Base-by-base conservation (phyloP, 1,284 basidiomycete species). In the Tylopilus sp. region DNA sequence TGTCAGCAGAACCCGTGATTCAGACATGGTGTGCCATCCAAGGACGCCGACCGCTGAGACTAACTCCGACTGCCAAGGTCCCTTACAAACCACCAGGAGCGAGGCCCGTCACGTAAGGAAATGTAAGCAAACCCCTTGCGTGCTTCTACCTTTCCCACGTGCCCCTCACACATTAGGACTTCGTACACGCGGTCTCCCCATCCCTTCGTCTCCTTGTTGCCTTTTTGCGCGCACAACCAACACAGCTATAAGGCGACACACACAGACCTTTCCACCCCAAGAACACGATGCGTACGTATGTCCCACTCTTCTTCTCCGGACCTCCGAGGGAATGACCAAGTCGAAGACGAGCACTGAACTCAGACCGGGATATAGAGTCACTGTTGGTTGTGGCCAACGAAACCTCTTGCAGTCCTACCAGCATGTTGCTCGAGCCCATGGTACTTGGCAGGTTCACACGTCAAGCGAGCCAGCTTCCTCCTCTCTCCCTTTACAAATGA, bases 281-380 rank as follows among this genome's bases (percentile, higher is more conserved):
- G 36, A 46, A 10, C 31, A 28, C 15, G 41, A 41, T 26, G 31
- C 37, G 45, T 43, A 59, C 41, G 39, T 57, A 55, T 47, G 45
- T 47, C 16, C 21, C n/a, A 4, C 44, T 35, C 38, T 37, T 53
- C 45, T 57, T 45, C 40, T 48, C 48, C 57, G 59, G 34, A 53
- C 23, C 8, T 64, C 59, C 59, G 61, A 64, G 61, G 58, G 40
- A 41, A 46, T 44, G 48, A 42, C 26, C 12, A 23, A 40, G 36
- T 33, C 28, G 37, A 18, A 44, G 35, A 34, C 18, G 30, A 10
- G 16, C 5, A 13, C 13, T 28, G 28, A 33, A 31, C 25, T 30
- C 40, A 33, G 38, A 12, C 48, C 49, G 53, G 42, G 26, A 45
- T 48, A 13, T 7, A 38, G 29, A 34, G 21, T 29, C 34, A 29